Base-by-base conservation (phyloP, 352 stramenopile genomes). In the Pythium myriotylum region DNA sequence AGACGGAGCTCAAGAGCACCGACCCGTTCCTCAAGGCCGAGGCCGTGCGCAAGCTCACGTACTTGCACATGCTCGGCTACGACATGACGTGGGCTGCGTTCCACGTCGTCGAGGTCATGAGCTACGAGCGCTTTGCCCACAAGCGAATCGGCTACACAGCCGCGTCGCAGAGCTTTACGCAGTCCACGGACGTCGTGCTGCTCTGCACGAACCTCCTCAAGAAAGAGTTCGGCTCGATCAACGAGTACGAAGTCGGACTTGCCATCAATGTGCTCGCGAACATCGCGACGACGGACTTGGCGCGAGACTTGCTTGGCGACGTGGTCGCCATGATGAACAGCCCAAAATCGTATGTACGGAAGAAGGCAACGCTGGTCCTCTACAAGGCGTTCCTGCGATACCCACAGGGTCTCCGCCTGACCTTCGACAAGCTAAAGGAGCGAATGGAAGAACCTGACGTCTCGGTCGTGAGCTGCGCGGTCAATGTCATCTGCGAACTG, bases 401-500 rank as follows among this genome's bases (percentile, higher is more conserved):
- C 84, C 97, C 97, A 20, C 96, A 99, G 76, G 97, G 94, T 0
- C 70, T 99, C 49, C 79, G 96, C 10, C 74, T 99, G n/a, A 99
- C 95, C 19, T 99, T 99, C 76, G 96, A 98, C 68, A 85, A 92
- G 65, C 91, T 99, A 33, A 98, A 99, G 68, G 79, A 97, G 48
- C 90, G 94, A 53, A 93, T 99, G 64, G 92, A 98, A 53, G 97
- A 99, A 73, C 74, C 82, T 0, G 95, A 99, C 60, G 93, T 97
- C 12, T 94, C 92, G 7, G 97, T 99, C 40, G 94, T 99, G 4
- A 98, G 89, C 5, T 99, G 96, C 69, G 96, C 97, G 0, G 97
- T 99, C 3, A 99, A 99, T 75, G 97, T 99, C 16, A 98, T 99
- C 62, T 99, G 97, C 54, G 97, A 99, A 74, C 77, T 99, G 45